These are phyloP conservation scores for Cercospora berteroae DNA, from an alignment of 2,329 filamentous ascomycete genomes.

Conservation along the genomic window DNA sequence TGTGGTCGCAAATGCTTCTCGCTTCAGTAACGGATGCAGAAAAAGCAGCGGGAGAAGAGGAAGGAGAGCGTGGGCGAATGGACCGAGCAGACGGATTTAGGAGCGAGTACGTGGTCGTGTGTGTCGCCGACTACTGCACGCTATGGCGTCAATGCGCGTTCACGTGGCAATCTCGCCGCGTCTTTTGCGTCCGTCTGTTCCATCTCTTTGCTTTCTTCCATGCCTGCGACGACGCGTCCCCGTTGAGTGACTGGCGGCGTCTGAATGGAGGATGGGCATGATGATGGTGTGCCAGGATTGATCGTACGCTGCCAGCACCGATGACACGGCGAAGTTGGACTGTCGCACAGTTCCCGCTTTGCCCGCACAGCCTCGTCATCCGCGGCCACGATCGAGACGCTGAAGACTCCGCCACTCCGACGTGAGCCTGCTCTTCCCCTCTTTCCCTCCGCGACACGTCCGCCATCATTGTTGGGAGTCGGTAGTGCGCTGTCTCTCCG, in stretches of 20 bases:
- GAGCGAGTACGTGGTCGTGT: constrained; percentile 7
- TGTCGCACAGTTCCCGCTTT: not conserved
- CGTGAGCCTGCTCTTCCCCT: not conserved
- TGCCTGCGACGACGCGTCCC: not conserved
- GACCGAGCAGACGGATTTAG: not conserved
- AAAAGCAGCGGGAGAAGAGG: not conserved
- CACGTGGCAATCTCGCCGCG: not conserved
- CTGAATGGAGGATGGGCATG: not conserved
- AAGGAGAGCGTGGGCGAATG: not conserved
- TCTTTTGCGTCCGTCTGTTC: not conserved
- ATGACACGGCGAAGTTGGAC: not conserved
- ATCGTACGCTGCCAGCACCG: not conserved
- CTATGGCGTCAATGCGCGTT: not conserved
- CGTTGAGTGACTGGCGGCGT: not conserved
- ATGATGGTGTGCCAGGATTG: not conserved
- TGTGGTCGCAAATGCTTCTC: not conserved
- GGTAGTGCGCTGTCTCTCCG: not conserved
- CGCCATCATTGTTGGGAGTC: not conserved
- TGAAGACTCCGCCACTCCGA: not conserved
- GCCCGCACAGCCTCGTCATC: not conserved
- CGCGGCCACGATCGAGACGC: not conserved
- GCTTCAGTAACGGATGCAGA: not conserved
- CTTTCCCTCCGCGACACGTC: not conserved
- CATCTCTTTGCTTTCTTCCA: not conserved
- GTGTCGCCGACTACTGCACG: not conserved